Base-by-base conservation (phyloP, 2,329 filamentous ascomycete genomes). In the Aspergillus alliaceus region DNA sequence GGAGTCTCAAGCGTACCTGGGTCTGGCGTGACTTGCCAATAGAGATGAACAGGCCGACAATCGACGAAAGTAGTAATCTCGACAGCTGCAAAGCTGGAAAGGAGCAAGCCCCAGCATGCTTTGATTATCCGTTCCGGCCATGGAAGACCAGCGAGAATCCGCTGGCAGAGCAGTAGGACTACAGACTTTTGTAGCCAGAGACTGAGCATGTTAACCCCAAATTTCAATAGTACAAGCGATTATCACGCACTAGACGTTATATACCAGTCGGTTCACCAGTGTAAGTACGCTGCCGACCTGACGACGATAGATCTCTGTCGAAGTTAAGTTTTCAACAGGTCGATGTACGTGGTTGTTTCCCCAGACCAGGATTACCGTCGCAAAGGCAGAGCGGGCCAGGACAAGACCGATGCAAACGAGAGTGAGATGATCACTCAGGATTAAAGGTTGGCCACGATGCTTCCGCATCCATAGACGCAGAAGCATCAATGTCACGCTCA, bases 161-260 rank as follows among this genome's bases (percentile, higher is more conserved):
- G 57, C 2, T 56, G 44, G 20, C 58, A 57, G 11, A 61, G 54
- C 6, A 59, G 49, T 12, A 61, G 39, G 18, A 59, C 57, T 8
- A 59, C 29, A 2, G 37, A 29, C 32, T 61, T 61, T 31, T 61
- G 59, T 4, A 52, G 40, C 59, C 59, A 61, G 20, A 59, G 37
- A 44, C 59, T 61, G n/a, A 12, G 2, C 6, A 7, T 29, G 40
- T 51, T 9, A 29, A 18, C 1, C 3, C 32, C 15, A 11, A 14
- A 29, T 42, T 27, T n/a, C 3, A 9, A n/a, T 0, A 7, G 15
- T 1, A 3, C 27, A 34, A 24, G 24, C 14, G 9, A 11, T 11
- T 3, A 4, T 0, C 12, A 51, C 57, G 7, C 42, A 61, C 57
- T 59, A 61, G 2, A 52, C 39, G 22, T 47, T 50, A 18, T 59